Conservation (phyloP, 495 filamentous ascomycete species). For the Hypomontagnella submonticulosa region DNA sequence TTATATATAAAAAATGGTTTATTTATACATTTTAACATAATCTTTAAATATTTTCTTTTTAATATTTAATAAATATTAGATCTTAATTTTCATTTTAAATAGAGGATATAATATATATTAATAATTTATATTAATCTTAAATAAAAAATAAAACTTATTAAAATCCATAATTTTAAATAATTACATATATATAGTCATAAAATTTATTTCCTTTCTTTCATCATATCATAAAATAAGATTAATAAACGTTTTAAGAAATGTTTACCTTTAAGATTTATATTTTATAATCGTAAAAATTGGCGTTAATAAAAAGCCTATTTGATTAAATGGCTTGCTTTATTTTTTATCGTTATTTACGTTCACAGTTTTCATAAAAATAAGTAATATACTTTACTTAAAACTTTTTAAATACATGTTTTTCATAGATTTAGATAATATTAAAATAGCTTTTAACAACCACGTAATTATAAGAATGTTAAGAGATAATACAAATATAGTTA, state of each 20-base stretch:
- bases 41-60: conserved; percentile 2
- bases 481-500: neutral
- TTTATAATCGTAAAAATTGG: neutral
- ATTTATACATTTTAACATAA: neutral
- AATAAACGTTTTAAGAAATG: neutral
- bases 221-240: neutral
- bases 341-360: neutral
- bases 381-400: neutral
- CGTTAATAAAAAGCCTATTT: neutral
- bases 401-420: neutral
- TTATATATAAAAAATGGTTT: neutral
- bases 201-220: neutral
- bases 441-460: neutral
- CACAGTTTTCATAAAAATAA: neutral
- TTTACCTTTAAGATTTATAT: conserved; percentile 8
- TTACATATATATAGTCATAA: conserved; percentile 2
- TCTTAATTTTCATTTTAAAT: neutral
- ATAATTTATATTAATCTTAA: conserved; percentile 1
- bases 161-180: conserved; percentile 11
- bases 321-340: neutral
- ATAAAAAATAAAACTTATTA: neutral
- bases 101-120: neutral
- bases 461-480: neutral
- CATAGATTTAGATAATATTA: neutral
- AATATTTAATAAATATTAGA: neutral